A percentile compares a stretch with the other conserved stretches of the same genome.
Conservation (phyloP, 2,329 filamentous ascomycete genomes). For the Geoglossum cookeanum region DNA sequence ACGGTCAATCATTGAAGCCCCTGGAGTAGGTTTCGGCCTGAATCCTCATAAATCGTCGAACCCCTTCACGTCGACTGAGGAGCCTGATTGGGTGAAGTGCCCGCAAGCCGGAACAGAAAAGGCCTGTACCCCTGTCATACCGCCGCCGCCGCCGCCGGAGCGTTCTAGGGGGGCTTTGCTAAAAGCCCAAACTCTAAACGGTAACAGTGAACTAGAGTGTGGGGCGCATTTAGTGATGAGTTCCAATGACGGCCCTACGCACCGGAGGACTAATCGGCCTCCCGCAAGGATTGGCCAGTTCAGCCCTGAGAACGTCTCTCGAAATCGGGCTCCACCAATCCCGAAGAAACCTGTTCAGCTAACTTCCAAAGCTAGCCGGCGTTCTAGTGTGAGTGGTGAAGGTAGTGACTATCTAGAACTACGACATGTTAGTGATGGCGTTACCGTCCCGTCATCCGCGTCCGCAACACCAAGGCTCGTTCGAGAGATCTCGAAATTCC, state of each 20-base stretch:
- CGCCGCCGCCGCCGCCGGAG: not conserved
- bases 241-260: not conserved
- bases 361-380: slow-evolving; percentile 8
- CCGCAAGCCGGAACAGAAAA: slow-evolving; percentile 31
- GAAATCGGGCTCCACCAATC: slow-evolving; percentile 5
- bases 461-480: not conserved
- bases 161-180: not conserved
- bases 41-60: slow-evolving; percentile 64
- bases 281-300: not conserved
- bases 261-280: not conserved
- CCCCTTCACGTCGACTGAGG: slow-evolving; percentile 54
- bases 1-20: slow-evolving; percentile 50
- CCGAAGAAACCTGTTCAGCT: slow-evolving; percentile 35
- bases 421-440: not conserved
- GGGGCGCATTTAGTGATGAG: slow-evolving; percentile 1
- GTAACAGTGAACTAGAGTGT: slow-evolving; percentile 8
- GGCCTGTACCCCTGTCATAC: slow-evolving; percentile 15
- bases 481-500: not conserved
- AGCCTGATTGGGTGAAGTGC: slow-evolving; percentile 62
- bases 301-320: not conserved
- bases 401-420: not conserved
- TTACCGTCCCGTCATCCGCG: not conserved
- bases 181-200: not conserved
- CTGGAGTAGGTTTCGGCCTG: slow-evolving; percentile 40
- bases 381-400: not conserved